These are phyloP conservation scores for Peronospora destructor DNA, from an alignment of 352 stramenopile genomes.

Conservation along the genomic window DNA sequence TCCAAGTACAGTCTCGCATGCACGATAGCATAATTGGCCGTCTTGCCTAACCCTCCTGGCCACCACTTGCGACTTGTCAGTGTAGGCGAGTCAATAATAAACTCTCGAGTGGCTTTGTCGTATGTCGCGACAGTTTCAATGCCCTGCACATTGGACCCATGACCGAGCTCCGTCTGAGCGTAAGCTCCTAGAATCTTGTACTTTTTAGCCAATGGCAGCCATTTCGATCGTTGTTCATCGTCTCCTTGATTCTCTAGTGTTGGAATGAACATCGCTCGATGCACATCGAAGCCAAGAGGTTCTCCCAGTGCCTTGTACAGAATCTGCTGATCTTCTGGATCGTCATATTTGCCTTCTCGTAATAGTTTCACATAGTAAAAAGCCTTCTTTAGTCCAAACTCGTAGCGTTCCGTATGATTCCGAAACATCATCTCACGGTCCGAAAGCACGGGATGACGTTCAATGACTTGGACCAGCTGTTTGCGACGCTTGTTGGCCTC, in stretches of 20 bases:
- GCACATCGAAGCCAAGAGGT: conserved; percentile 17
- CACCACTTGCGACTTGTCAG: conserved; percentile 94
- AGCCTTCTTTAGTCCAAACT: conserved; percentile 23
- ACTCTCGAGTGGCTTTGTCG: conserved; percentile 85
- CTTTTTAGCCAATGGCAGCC: conserved; percentile 22
- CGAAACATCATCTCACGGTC: conserved; percentile 30
- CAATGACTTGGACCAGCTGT: conserved; percentile 17
- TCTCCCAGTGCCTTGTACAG: conserved; percentile 22
- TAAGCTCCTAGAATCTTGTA: conserved; percentile 28
- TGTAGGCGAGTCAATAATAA: conserved; percentile 91
- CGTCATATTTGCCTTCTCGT: conserved; percentile 12
- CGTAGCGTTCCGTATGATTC: conserved; percentile 27
- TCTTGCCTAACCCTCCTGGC: conserved; percentile 55
- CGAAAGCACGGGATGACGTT: conserved; percentile 20
- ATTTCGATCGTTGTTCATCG: conserved; percentile 23
- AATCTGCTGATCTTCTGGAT: conserved; percentile 20
- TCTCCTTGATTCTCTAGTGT: conserved; percentile 26
- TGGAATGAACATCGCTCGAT: conserved; percentile 25
- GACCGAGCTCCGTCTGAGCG: conserved; percentile 28
- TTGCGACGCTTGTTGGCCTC: conserved; percentile 18
- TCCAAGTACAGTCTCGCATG: conserved; percentile 23
- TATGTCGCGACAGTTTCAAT: conserved; percentile 36
- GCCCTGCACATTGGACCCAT: conserved; percentile 31
- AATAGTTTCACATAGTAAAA: conserved; percentile 24
- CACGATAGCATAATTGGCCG: conserved; percentile 28